phyloP scores from a whole-genome alignment of 1,139 yeast genomes.

The Ogataea hybrid region DNA sequence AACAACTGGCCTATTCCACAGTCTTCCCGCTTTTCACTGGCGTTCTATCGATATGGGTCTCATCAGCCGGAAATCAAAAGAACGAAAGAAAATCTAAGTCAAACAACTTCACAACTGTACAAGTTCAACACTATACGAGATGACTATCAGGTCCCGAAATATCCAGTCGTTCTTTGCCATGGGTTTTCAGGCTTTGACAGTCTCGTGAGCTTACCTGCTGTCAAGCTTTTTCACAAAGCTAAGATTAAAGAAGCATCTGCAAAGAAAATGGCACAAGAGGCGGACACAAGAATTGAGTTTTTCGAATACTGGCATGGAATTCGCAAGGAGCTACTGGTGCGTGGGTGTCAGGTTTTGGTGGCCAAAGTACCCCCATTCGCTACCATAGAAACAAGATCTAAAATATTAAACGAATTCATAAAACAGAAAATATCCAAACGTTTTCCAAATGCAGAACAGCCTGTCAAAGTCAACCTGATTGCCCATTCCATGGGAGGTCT shows the following conservation, averaged over 20 bases:
- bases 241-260: constrained; percentile 17
- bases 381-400: constrained; percentile 67
- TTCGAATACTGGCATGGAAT: constrained; percentile 85
- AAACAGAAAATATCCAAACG: constrained; percentile 35
- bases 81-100: constrained; percentile 5
- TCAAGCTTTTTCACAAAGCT: constrained; percentile 19
- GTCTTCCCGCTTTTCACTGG: too few species aligned
- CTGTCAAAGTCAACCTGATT: constrained; percentile 60
- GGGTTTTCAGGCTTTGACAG: constrained; percentile 82
- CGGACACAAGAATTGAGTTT: constrained; percentile 34
- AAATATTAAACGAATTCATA: constrained; percentile 52
- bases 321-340: constrained; percentile 51
- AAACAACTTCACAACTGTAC: constrained; percentile 7
- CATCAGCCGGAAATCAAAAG: constrained; percentile 12
- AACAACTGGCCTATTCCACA: too few species aligned
- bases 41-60: too few species aligned
- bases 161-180: constrained; percentile 78
- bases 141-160: constrained; percentile 35
- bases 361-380: constrained; percentile 87
- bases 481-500: constrained; percentile 98
- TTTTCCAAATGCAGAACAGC: constrained; percentile 27
- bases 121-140: constrained; percentile 6
- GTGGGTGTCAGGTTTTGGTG: constrained; percentile 68
- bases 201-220: constrained; percentile 48
- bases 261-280: constrained; percentile 17